A percentile compares a stretch with the other conserved stretches of the same genome.
These are phyloP conservation scores for Phytomonas francai DNA, from an alignment of 208 protist species.

Conservation along the genomic window DNA sequence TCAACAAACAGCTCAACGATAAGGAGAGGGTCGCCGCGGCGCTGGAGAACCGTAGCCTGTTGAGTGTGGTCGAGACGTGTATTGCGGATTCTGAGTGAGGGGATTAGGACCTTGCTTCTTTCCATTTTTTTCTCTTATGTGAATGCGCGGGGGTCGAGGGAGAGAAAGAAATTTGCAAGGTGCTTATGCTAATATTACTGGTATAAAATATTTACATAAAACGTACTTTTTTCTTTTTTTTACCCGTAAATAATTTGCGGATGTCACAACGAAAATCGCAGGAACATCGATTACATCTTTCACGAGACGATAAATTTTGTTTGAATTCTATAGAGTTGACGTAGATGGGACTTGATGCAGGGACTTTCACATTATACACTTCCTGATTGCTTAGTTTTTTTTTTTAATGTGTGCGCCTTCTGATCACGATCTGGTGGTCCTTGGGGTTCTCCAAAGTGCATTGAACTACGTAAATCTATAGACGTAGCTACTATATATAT, in stretches of 20 bases:
- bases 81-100: conserved; percentile 41
- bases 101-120: not conserved
- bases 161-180: not conserved
- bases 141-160: conserved; percentile 15
- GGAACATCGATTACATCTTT: not conserved
- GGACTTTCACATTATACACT: not conserved
- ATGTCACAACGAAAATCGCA: not conserved
- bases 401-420: not conserved
- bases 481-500: not conserved
- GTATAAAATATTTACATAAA: not conserved
- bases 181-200: not conserved
- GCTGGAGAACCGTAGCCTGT: conserved; percentile 92
- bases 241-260: not conserved
- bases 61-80: conserved; percentile 82
- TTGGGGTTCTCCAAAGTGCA: not conserved
- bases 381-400: not conserved
- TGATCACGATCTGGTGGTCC: not conserved
- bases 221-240: not conserved
- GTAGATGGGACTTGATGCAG: not conserved
- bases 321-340: not conserved
- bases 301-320: not conserved
- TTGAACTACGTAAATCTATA: not conserved
- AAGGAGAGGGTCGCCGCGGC: conserved; percentile 98
- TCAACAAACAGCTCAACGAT: conserved; percentile 99
- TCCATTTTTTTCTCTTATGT: not conserved